These are phyloP conservation scores for Rhynchospora pubera DNA, from an alignment of 176 grass and related monocot genomes.

Conservation along the genomic window DNA sequence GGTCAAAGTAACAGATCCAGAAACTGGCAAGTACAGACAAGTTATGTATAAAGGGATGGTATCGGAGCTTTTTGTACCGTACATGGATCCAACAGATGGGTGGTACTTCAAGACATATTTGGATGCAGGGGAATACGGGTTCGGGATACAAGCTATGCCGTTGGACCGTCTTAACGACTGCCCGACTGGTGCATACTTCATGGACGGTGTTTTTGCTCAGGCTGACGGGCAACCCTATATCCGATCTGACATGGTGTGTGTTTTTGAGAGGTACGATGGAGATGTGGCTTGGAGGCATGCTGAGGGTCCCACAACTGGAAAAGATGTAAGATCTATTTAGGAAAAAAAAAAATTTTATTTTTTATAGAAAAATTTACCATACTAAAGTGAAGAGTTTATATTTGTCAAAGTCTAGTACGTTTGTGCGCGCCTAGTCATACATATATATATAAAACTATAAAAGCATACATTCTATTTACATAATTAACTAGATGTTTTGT, in stretches of 20 bases:
- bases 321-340: conserved; percentile 47
- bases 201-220: conserved; percentile 65
- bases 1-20: conserved; percentile 43
- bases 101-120: conserved; percentile 99
- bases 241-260: conserved; percentile 61
- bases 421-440: too few relatives aligned
- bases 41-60: conserved; percentile 76
- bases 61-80: conserved; percentile 90
- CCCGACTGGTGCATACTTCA: conserved; percentile 50
- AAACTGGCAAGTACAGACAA: conserved; percentile 23
- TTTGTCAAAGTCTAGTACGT: too few relatives aligned
- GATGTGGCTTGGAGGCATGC: conserved; percentile 82
- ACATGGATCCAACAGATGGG: conserved; percentile 85
- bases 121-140: conserved; percentile 88
- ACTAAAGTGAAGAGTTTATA: too few relatives aligned
- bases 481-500: too few relatives aligned
- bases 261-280: conserved; percentile 78
- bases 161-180: conserved; percentile 86
- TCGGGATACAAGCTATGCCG: conserved; percentile 71
- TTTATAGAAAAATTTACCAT: too few relatives aligned
- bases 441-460: too few relatives aligned
- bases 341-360: too few relatives aligned
- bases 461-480: too few relatives aligned
- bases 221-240: conserved; percentile 60
- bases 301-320: conserved; percentile 75